phyloP scores from a whole-genome alignment of 768 basidiomycete species.

The Daedalea quercina region DNA sequence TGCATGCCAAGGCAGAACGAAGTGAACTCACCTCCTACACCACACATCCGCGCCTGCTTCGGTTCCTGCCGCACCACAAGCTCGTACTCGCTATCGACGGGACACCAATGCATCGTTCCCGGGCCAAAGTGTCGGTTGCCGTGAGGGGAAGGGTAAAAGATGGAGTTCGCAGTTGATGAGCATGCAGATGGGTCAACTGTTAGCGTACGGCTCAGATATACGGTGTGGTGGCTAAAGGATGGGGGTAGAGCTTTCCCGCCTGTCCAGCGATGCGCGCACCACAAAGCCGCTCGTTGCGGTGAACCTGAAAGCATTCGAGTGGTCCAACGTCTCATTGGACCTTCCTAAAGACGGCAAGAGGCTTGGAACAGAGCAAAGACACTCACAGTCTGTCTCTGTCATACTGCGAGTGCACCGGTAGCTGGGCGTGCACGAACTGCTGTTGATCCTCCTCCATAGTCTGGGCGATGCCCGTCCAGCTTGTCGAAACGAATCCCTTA shows the following conservation, averaged over 20 bases:
- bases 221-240: not conserved
- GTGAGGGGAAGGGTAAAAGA: not conserved
- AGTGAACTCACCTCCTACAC: slow-evolving; percentile 73
- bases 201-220: not conserved
- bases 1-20: slow-evolving; percentile 7
- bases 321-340: not conserved
- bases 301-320: not conserved
- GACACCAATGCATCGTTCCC: not conserved
- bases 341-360: not conserved
- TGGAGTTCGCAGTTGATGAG: not conserved
- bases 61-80: slow-evolving; percentile 86
- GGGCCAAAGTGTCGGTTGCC: not conserved
- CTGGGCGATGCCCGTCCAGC: not conserved
- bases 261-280: not conserved
- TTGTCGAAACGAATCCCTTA: too few relatives aligned
- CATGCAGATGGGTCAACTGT: not conserved
- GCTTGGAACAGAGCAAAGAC: not conserved
- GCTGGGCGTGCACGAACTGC: slow-evolving; percentile 20
- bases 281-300: slow-evolving; percentile 9
- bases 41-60: slow-evolving; percentile 88
- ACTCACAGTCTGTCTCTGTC: slow-evolving; percentile 35
- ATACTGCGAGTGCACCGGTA: slow-evolving; percentile 17
- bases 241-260: slow-evolving; percentile 6
- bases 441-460: slow-evolving; percentile 18
- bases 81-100: slow-evolving; percentile 65